phyloP scores from a whole-genome alignment of 1,139 yeast genomes.

The Yamadazyma trypodendri region DNA sequence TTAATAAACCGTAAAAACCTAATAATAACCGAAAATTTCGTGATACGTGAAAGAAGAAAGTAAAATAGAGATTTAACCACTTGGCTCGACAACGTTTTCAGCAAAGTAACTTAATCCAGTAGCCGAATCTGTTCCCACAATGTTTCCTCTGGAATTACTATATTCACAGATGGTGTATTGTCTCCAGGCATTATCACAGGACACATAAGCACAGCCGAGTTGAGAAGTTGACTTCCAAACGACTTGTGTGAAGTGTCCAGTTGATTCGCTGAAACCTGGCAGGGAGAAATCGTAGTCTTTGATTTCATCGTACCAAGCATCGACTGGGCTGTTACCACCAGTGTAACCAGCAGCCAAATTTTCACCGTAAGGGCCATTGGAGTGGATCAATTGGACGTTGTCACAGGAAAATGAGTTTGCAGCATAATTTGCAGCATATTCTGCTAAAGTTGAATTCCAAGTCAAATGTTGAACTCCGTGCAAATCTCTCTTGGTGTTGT shows the following conservation, averaged over 20 bases:
- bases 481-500: conserved; percentile 53
- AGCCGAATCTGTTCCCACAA: conserved; percentile 30
- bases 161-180: conserved; percentile 72
- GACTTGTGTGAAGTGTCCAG: conserved; percentile 70
- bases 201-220: conserved; percentile 62
- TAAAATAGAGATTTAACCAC: conserved; percentile 8
- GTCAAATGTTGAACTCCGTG: conserved; percentile 48
- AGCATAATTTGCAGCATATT: conserved; percentile 48
- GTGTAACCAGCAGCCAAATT: conserved; percentile 56
- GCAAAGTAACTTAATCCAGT: conserved; percentile 44
- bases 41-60: conserved; percentile 6
- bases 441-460: conserved; percentile 50
- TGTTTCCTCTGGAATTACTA: conserved; percentile 56
- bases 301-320: conserved; percentile 68
- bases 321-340: conserved; percentile 51
- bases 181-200: conserved; percentile 49
- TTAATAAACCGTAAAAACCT: conserved; percentile 1
- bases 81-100: conserved; percentile 49
- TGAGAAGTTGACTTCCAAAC: conserved; percentile 60
- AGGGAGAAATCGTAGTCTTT: conserved; percentile 43
- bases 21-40: conserved; percentile 1
- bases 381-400: conserved; percentile 51
- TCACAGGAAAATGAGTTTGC: conserved; percentile 47
- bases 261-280: conserved; percentile 43
- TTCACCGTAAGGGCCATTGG: conserved; percentile 57